Conservation (phyloP, 805 yeast genomes). For the Naumovozyma dairenensis region DNA sequence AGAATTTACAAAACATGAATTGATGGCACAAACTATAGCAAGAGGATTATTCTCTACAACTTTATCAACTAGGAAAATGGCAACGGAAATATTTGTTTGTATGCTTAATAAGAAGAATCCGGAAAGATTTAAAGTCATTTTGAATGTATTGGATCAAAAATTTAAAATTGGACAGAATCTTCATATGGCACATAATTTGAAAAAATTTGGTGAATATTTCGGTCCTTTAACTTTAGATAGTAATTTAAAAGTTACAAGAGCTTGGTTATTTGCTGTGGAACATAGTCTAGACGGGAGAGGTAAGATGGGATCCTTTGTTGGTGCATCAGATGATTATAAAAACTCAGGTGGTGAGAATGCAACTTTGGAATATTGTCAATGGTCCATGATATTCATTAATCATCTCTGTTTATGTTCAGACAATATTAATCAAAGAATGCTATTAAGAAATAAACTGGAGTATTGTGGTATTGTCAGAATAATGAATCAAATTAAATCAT, state of each 20-base stretch:
- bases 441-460: constrained; percentile 26
- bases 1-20: constrained; percentile 24
- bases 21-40: constrained; percentile 50
- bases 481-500: constrained; percentile 38
- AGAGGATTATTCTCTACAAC: constrained; percentile 69
- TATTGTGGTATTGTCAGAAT: constrained; percentile 25
- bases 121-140: constrained; percentile 36
- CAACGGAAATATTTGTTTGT: constrained; percentile 64
- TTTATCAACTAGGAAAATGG: constrained; percentile 64
- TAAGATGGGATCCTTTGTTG: constrained; percentile 80
- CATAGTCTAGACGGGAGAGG: constrained; percentile 78
- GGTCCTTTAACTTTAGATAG: constrained; percentile 12
- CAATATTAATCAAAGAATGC: constrained; percentile 24
- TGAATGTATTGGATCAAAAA: constrained; percentile 29
- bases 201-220: constrained; percentile 14
- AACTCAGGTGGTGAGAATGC: constrained; percentile 34
- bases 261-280: constrained; percentile 62
- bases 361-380: constrained; percentile 26
- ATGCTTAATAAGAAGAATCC: constrained; percentile 38
- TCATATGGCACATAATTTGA: constrained; percentile 17
- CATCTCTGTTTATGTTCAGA: constrained; percentile 22
- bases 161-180: constrained; percentile 20
- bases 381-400: constrained; percentile 26
- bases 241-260: constrained; percentile 38
- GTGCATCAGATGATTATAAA: constrained; percentile 77